Conservation (phyloP, 495 filamentous ascomycete genomes). For the Chaetomidium leptoderma region DNA sequence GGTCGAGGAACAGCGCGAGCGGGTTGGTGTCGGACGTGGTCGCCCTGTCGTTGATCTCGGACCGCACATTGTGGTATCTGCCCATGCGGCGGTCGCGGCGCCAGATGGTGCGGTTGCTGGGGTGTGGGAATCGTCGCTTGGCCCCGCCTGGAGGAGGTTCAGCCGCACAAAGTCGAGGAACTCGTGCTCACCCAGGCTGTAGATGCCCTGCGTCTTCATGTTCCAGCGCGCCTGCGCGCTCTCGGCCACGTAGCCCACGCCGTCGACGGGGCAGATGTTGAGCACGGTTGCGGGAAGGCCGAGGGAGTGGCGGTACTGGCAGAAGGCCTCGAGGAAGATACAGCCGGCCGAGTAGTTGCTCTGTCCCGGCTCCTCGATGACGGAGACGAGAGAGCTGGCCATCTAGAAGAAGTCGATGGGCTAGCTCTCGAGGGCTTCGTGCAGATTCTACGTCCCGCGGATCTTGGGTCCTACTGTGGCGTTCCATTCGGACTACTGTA, state of each 20-base stretch:
- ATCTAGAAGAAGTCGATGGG: conserved; percentile 33
- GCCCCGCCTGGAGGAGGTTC: conserved; percentile 14
- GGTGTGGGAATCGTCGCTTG: no score
- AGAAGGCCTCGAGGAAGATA: conserved; percentile 46
- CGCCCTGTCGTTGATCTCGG: background rate
- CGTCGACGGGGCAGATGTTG: conserved; percentile 40
- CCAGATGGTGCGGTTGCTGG: conserved; percentile 31
- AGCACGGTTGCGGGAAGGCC: conserved; percentile 40
- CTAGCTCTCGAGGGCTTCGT: conserved; percentile 23
- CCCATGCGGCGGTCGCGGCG: conserved; percentile 40
- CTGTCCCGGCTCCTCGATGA: conserved; percentile 40
- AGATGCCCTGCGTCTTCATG: conserved; percentile 27
- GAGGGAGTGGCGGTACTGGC: conserved; percentile 37
- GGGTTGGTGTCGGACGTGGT: background rate
- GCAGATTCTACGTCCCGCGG: conserved; percentile 37
- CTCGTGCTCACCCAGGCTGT: conserved; percentile 31
- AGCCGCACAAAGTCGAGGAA: conserved; percentile 32
- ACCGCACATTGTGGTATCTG: conserved; percentile 32
- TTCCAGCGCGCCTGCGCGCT: conserved; percentile 27
- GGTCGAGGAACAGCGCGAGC: background rate
- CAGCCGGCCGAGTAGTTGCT: conserved; percentile 45
- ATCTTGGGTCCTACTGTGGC: conserved; percentile 46
- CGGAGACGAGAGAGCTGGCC: conserved; percentile 35
- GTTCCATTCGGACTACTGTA: conserved; percentile 38
- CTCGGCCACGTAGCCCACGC: conserved; percentile 40